Conservation (phyloP, 2,329 filamentous ascomycete species). For the Fusarium brevicatenulatum region DNA sequence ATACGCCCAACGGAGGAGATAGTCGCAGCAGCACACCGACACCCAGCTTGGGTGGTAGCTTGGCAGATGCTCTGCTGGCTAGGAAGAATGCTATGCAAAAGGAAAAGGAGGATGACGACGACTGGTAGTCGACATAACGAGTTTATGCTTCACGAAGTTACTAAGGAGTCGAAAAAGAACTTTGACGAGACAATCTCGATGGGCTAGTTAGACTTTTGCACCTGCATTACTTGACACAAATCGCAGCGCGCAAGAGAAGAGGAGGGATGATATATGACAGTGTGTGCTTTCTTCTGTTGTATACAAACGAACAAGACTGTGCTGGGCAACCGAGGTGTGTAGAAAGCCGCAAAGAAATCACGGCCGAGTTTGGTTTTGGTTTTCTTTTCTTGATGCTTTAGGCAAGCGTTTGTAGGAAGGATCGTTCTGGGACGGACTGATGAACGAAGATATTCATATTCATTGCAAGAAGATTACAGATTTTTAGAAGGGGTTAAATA, state of each 20-base stretch:
- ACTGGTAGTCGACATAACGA: conserved; percentile 64
- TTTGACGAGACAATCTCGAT: conserved; percentile 25
- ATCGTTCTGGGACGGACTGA: conserved; percentile 5
- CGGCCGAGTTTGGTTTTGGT: conserved; percentile 42
- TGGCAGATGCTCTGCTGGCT: conserved; percentile 82
- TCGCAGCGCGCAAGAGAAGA: conserved; percentile 29
- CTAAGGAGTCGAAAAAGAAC: conserved; percentile 26
- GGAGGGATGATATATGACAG: conserved; percentile 16
- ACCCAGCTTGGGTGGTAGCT: conserved; percentile 75
- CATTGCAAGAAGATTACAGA: conserved; percentile 23
- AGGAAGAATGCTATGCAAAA: conserved; percentile 81
- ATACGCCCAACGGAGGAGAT: conserved; percentile 64
- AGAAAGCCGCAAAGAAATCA: conserved; percentile 27
- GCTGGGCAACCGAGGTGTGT: conserved; percentile 41
- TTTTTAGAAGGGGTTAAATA: conserved; percentile 31
- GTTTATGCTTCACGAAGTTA: conserved; percentile 40
- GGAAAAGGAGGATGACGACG: conserved; percentile 74
- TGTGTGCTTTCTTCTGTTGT: conserved; percentile 31
- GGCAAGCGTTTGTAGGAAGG: conserved; percentile 20
- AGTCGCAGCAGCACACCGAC: conserved; percentile 79
- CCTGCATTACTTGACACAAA: conserved; percentile 14
- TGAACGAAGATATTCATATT: conserved; percentile 23
- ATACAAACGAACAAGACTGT: conserved; percentile 43
- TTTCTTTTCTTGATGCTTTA: conserved; percentile 40
- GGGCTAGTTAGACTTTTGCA: conserved; percentile 19